phyloP scores from a whole-genome alignment of 2,329 filamentous ascomycete species.

The Neocatenulostroma microsporum region DNA sequence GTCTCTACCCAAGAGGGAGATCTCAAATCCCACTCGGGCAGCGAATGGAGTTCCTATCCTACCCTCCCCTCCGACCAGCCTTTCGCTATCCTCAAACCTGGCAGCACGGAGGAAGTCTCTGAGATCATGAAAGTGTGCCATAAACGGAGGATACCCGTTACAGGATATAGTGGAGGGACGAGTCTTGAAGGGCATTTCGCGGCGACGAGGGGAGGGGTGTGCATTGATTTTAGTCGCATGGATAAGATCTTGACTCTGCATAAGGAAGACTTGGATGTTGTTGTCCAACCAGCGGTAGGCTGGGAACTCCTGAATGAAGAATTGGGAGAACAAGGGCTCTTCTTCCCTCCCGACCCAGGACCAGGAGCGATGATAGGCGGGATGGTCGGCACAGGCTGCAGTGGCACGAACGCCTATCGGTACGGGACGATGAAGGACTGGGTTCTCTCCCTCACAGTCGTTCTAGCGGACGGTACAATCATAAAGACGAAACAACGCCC shows the following conservation, averaged over 20 bases:
- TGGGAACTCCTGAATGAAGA: constrained; percentile 82
- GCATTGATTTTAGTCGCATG: constrained; percentile 81
- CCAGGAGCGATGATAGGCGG: constrained; percentile 89
- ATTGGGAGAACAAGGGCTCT: constrained; percentile 62
- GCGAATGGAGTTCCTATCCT: constrained; percentile 55
- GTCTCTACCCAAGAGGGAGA: constrained; percentile 52
- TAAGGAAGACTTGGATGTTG: constrained; percentile 56
- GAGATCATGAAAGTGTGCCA: constrained; percentile 85
- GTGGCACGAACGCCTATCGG: constrained; percentile 79
- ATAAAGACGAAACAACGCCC: constrained; percentile 84
- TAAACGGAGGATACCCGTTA: constrained; percentile 70
- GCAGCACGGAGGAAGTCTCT: constrained; percentile 74
- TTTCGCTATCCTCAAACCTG: constrained; percentile 65
- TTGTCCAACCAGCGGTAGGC: constrained; percentile 60
- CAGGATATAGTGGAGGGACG: constrained; percentile 79
- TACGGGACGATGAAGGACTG: constrained; percentile 95
- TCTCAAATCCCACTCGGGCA: constrained; percentile 51
- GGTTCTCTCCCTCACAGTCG: constrained; percentile 79
- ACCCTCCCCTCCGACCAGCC: constrained; percentile 36
- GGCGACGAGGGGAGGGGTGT: constrained; percentile 72
- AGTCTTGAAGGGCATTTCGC: constrained; percentile 85
- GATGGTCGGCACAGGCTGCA: constrained; percentile 71
- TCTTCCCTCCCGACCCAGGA: constrained; percentile 88
- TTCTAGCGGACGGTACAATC: constrained; percentile 84
- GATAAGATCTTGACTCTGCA: constrained; percentile 70